These are phyloP conservation scores for Candida berthetii DNA, from an alignment of 805 yeast genomes.

Conservation along the genomic window DNA sequence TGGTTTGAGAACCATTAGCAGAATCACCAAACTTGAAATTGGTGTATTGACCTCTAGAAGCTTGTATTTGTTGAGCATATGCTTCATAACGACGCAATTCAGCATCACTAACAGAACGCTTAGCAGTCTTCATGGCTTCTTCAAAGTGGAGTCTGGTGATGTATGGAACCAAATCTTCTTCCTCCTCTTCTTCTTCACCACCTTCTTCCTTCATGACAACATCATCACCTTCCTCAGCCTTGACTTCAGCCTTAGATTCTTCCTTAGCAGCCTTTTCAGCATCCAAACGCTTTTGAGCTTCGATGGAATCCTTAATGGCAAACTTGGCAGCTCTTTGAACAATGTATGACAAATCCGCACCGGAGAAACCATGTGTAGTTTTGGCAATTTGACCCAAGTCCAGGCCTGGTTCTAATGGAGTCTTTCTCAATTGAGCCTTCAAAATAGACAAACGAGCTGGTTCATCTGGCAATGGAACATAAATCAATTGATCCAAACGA, in stretches of 20 bases:
- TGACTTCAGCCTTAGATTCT: constrained; percentile 28
- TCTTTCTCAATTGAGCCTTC: constrained; percentile 94
- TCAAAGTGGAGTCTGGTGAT: constrained; percentile 92
- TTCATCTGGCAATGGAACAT: constrained; percentile 98
- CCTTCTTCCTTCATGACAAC: constrained; percentile 38
- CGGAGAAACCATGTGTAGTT: constrained; percentile 96
- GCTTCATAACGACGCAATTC: constrained; percentile 99
- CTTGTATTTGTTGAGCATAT: constrained; percentile 92
- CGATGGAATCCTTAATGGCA: constrained; percentile 97
- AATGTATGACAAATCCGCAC: constrained; percentile 97
- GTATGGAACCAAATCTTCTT: constrained; percentile 92
- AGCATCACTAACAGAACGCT: constrained; percentile 94
- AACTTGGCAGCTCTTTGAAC: constrained; percentile 98
- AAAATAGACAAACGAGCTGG: constrained; percentile 88
- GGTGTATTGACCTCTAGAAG: constrained; percentile 91
- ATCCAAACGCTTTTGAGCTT: constrained; percentile 55
- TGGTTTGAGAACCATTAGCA: constrained; percentile 26
- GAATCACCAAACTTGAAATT: constrained; percentile 76
- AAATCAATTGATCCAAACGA: constrained; percentile 95
- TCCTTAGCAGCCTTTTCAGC: constrained; percentile 35
- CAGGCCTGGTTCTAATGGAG: constrained; percentile 97
- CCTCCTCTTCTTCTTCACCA: constrained; percentile 49
- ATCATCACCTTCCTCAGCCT: constrained; percentile 46
- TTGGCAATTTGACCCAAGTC: constrained; percentile 85
- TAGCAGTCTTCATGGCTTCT: constrained; percentile 99